Percentiles rank a stretch among this genome's conserved stretches.
These are phyloP conservation scores for Myxozyma neglecta DNA, from an alignment of 805 yeast species.

Conservation along the genomic window DNA sequence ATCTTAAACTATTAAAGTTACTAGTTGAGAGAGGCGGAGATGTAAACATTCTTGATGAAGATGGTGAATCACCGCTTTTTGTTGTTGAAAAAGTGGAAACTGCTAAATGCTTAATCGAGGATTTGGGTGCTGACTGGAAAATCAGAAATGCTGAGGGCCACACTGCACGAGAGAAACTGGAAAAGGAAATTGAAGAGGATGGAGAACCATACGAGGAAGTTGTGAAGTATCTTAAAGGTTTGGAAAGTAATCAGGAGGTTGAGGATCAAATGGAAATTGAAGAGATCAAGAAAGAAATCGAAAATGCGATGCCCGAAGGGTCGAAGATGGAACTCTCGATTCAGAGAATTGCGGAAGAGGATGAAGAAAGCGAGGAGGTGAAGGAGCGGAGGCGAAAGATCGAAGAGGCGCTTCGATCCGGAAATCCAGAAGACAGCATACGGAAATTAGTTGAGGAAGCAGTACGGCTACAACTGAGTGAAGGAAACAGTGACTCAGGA, in stretches of 20 bases:
- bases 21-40: slow-evolving; percentile 67
- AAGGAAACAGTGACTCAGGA: neutral
- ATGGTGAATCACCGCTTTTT: slow-evolving; percentile 95
- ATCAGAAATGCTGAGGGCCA: slow-evolving; percentile 69
- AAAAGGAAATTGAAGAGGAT: slow-evolving; percentile 65
- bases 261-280: slow-evolving; percentile 25
- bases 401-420: slow-evolving; percentile 72
- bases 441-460: slow-evolving; percentile 66
- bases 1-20: slow-evolving; percentile 61
- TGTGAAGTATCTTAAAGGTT: slow-evolving; percentile 57
- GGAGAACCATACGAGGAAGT: slow-evolving; percentile 76
- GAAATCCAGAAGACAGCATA: slow-evolving; percentile 76
- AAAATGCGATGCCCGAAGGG: slow-evolving; percentile 4
- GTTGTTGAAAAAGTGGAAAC: slow-evolving; percentile 71
- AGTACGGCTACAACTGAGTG: slow-evolving; percentile 43
- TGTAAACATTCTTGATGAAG: slow-evolving; percentile 76
- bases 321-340: slow-evolving; percentile 29
- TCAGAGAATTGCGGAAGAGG: slow-evolving; percentile 25
- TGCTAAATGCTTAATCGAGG: slow-evolving; percentile 67
- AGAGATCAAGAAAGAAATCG: slow-evolving; percentile 10
- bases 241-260: slow-evolving; percentile 41
- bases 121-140: slow-evolving; percentile 64
- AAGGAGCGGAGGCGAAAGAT: slow-evolving; percentile 52
- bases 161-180: slow-evolving; percentile 44
- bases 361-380: slow-evolving; percentile 30